Evolutionary conservation across 768 basidiomycete genomes (phyloP).

Genomic region (Sarcodon sp.): DNA sequence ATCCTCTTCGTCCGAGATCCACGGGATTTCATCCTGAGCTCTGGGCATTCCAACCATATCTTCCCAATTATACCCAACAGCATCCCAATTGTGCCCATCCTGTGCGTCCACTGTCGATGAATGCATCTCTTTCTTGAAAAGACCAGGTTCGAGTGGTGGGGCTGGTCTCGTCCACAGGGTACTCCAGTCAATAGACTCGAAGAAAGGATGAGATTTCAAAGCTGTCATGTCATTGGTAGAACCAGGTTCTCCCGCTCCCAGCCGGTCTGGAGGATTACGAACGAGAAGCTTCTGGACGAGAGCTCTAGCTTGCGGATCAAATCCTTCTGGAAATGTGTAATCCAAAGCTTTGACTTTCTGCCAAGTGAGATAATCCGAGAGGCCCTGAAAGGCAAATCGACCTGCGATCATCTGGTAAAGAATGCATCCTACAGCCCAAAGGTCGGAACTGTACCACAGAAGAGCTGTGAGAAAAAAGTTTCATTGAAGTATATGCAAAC

Average conservation of each 20-base stretch:
- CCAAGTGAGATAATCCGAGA: constrained; percentile 90
- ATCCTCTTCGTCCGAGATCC: constrained; percentile 36
- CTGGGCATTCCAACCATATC: constrained; percentile 30
- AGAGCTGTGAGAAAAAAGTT: neutral
- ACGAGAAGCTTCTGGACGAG: constrained; percentile 73
- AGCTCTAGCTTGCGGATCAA: constrained; percentile 72
- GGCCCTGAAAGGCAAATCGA: constrained; percentile 81
- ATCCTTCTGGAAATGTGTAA: constrained; percentile 78
- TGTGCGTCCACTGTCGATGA: constrained; percentile 4
- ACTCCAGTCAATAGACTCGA: constrained; percentile 44
- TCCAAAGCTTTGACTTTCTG: constrained; percentile 86
- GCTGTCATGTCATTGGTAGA: constrained; percentile 25
- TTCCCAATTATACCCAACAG: constrained; percentile 30
- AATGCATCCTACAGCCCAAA: constrained; percentile 94
- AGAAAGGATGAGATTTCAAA: constrained; percentile 52
- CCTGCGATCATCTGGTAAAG: constrained; percentile 90
- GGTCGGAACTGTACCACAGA: constrained; percentile 54
- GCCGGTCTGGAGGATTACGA: constrained; percentile 42
- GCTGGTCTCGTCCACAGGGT: constrained; percentile 52
- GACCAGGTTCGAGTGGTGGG: constrained; percentile 45
- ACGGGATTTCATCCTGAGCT: constrained; percentile 33
- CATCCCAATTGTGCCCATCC: constrained; percentile 6
- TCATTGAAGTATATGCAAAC: constrained; percentile 3
- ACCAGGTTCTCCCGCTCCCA: constrained; percentile 40
- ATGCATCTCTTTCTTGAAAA: constrained; percentile 32